Conservation (phyloP, 768 basidiomycete genomes). For the Calocera cornea region DNA sequence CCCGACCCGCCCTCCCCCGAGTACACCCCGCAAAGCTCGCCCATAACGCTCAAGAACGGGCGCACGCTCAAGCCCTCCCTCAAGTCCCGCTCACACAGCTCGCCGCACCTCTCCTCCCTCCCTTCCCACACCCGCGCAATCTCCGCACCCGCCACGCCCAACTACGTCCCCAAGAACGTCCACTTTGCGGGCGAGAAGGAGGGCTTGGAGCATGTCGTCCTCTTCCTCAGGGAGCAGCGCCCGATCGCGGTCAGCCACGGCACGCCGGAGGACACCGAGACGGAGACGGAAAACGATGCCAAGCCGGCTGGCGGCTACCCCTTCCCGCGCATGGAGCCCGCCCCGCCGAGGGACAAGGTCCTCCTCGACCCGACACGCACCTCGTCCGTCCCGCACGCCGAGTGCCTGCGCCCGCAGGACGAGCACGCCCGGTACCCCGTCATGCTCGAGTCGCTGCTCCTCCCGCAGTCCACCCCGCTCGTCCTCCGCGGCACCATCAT, state of each 20-base stretch:
- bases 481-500: constrained; percentile 55
- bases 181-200: constrained; percentile 1
- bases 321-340: neutral
- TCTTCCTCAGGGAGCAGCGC: neutral
- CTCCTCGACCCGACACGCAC: neutral
- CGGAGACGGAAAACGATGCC: neutral
- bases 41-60: constrained; percentile 10
- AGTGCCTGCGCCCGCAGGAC: neutral
- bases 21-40: constrained; percentile 6
- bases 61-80: constrained; percentile 14
- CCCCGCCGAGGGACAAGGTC: neutral
- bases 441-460: constrained; percentile 29
- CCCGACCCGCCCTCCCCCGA: neutral
- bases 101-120: constrained; percentile 9
- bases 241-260: neutral
- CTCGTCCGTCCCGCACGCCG: neutral
- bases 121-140: constrained; percentile 1
- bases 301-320: neutral
- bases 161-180: neutral
- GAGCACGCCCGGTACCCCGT: constrained; percentile 22
- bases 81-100: constrained; percentile 11
- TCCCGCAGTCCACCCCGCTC: constrained; percentile 30
- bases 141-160: neutral
- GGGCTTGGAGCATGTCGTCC: neutral
- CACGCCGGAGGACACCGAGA: neutral